A percentile compares a stretch with the other conserved stretches of the same genome.
Evolutionary conservation across 495 filamentous ascomycete genomes (phyloP).

Genomic region (Lasiosphaeria hispida): DNA sequence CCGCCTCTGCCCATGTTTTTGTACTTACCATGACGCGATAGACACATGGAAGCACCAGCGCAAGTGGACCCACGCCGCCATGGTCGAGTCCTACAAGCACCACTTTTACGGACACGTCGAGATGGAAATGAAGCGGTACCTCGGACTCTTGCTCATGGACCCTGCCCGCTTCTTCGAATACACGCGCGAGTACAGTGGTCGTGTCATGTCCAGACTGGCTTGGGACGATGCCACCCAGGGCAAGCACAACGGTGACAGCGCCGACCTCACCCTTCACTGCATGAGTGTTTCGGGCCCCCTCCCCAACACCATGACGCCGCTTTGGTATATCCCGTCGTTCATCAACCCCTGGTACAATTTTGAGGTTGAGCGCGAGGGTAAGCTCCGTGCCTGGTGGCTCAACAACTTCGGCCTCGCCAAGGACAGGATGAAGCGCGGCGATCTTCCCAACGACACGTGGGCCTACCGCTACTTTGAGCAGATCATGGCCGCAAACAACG

Average conservation of each 20-base stretch:
- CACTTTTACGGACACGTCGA: slow-evolving; percentile 51
- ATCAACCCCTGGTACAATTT: slow-evolving; percentile 47
- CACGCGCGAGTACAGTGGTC: slow-evolving; percentile 45
- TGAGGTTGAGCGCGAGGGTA: slow-evolving; percentile 40
- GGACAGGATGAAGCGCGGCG: slow-evolving; percentile 35
- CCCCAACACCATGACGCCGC: slow-evolving; percentile 46
- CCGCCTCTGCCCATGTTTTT: too few species aligned
- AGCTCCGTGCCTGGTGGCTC: slow-evolving; percentile 47
- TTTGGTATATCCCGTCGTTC: slow-evolving; percentile 40
- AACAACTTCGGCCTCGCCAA: slow-evolving; percentile 41
- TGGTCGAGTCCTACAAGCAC: slow-evolving; percentile 45
- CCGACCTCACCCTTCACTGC: slow-evolving; percentile 44
- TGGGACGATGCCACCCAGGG: slow-evolving; percentile 49
- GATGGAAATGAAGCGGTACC: slow-evolving; percentile 41
- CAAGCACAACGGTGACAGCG: slow-evolving; percentile 41
- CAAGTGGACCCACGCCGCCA: slow-evolving; percentile 49
- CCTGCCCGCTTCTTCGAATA: slow-evolving; percentile 45
- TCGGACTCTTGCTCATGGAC: slow-evolving; percentile 43
- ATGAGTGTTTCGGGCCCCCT: slow-evolving; percentile 50
- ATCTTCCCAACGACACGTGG: slow-evolving; percentile 44
- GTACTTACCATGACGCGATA: slow-evolving; percentile 9
- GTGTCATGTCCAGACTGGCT: slow-evolving; percentile 47
- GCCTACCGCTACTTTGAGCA: slow-evolving; percentile 46
- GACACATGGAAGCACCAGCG: slow-evolving; percentile 46
- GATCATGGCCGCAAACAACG: slow-evolving; percentile 37